These are phyloP conservation scores for Naganishia vishniacii DNA, from an alignment of 768 basidiomycete species.

Conservation along the genomic window DNA sequence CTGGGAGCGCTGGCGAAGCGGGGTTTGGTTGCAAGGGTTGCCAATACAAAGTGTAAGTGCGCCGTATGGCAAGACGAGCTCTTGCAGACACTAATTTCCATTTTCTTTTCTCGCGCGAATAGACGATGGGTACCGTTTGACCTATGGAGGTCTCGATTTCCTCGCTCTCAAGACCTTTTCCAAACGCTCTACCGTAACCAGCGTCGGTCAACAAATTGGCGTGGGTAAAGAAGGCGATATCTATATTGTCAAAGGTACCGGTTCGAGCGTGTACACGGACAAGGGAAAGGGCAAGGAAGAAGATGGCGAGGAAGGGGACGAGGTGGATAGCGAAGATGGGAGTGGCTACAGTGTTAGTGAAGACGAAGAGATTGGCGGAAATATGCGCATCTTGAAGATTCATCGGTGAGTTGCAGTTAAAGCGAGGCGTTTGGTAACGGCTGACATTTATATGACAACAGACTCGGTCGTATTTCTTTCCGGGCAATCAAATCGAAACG, in stretches of 20 bases:
- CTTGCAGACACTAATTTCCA: no score
- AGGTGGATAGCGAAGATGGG: not conserved
- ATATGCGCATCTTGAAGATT: constrained; percentile 83
- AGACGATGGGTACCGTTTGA: constrained; percentile 97
- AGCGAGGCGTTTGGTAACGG: not conserved
- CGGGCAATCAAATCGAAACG: constrained; percentile 92
- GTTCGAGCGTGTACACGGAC: constrained; percentile 21
- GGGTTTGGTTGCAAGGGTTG: constrained; percentile 79
- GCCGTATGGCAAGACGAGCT: no score
- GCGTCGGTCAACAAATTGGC: constrained; percentile 94
- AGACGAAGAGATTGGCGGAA: constrained; percentile 18
- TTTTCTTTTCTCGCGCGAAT: no score
- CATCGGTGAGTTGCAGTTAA: constrained; percentile 62
- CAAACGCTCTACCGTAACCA: constrained; percentile 61
- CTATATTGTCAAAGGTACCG: constrained; percentile 36
- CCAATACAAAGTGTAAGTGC: constrained; percentile 82
- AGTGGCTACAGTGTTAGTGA: constrained; percentile 10
- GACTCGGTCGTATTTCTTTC: constrained; percentile 94
- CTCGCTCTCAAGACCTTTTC: constrained; percentile 88
- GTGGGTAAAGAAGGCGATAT: constrained; percentile 95
- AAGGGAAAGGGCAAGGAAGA: constrained; percentile 19
- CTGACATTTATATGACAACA: constrained; percentile 43
- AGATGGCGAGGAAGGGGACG: constrained; percentile 1
- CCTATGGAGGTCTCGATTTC: constrained; percentile 98
- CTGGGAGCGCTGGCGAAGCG: constrained; percentile 86